Percentiles rank a stretch among this genome's conserved stretches.
phyloP scores from a whole-genome alignment of 2,329 filamentous ascomycete genomes.

The Aspergillus eucalypticola region DNA sequence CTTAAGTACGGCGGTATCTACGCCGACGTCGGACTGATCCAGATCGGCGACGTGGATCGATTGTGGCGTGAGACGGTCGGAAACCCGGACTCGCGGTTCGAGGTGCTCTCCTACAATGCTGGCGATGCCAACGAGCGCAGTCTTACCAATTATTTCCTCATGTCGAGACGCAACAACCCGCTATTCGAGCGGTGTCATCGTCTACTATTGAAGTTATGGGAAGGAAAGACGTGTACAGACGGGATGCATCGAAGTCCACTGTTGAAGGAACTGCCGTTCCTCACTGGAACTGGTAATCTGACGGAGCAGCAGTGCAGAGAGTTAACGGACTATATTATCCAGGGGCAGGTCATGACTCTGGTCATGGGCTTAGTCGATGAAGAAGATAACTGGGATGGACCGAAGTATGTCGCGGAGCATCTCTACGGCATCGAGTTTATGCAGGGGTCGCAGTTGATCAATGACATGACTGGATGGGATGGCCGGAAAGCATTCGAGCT shows the following conservation, averaged over 20 bases:
- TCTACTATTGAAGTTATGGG: constrained; percentile 6
- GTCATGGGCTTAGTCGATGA: constrained; percentile 9
- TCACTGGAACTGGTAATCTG: neutral
- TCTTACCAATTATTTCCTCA: constrained; percentile 5
- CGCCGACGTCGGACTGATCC: constrained; percentile 5
- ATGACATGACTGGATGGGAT: constrained; percentile 4
- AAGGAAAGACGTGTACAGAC: neutral
- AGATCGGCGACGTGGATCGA: constrained; percentile 7
- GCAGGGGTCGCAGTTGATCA: constrained; percentile 7
- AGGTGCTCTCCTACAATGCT: constrained; percentile 5
- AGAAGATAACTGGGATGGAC: constrained; percentile 5
- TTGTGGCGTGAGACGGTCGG: constrained; percentile 5
- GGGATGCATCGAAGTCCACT: constrained; percentile 4
- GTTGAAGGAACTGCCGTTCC: neutral
- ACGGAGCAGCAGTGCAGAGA: neutral
- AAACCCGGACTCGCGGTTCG: neutral
- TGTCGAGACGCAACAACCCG: neutral
- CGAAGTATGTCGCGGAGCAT: neutral
- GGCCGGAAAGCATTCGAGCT: constrained; percentile 8
- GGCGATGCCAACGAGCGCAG: neutral
- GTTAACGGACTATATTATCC: constrained; percentile 10
- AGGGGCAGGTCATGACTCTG: constrained; percentile 2
- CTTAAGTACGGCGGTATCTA: constrained; percentile 4
- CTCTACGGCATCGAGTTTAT: constrained; percentile 8
- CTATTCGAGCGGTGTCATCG: constrained; percentile 6